Conservation (phyloP, 768 basidiomycete species). For the Fibroporia radiculosa region DNA sequence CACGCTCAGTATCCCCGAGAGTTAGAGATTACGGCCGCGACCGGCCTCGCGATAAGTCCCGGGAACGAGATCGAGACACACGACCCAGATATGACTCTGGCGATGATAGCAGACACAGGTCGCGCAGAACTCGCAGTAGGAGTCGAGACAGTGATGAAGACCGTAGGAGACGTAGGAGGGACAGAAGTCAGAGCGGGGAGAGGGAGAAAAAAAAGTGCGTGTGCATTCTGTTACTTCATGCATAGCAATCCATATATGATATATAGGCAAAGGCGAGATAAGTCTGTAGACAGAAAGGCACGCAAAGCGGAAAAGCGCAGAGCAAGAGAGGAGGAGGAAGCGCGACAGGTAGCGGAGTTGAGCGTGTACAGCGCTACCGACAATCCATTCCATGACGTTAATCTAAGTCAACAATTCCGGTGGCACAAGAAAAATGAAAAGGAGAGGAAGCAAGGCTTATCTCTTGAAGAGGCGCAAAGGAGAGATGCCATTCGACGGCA, state of each 20-base stretch:
- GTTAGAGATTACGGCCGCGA: too few species aligned
- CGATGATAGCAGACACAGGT: slow-evolving; percentile 16
- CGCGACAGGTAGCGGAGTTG: slow-evolving; percentile 86
- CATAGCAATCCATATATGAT: background rate
- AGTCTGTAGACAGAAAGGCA: slow-evolving; percentile 77
- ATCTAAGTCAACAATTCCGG: slow-evolving; percentile 91
- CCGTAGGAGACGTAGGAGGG: slow-evolving; percentile 8
- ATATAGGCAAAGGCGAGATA: slow-evolving; percentile 77
- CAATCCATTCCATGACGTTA: slow-evolving; percentile 98
- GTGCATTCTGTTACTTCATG: background rate
- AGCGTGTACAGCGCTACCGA: slow-evolving; percentile 95
- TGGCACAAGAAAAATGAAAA: slow-evolving; percentile 99
- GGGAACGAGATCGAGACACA: slow-evolving; percentile 19
- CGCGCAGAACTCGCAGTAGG: slow-evolving; percentile 22
- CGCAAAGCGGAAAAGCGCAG: slow-evolving; percentile 86
- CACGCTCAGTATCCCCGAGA: slow-evolving; percentile 45
- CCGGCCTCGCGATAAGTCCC: slow-evolving; percentile 26
- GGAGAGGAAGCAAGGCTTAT: slow-evolving; percentile 83
- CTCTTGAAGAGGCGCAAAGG: slow-evolving; percentile 67
- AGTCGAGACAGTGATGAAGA: slow-evolving; percentile 29
- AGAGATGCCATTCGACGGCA: slow-evolving; percentile 74
- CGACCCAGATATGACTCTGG: slow-evolving; percentile 14
- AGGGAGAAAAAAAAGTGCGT: slow-evolving; percentile 42
- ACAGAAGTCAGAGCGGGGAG: slow-evolving; percentile 28
- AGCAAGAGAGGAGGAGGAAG: slow-evolving; percentile 80